Percentiles rank a stretch among this genome's conserved stretches.
phyloP scores from a whole-genome alignment of 345 rosid genomes.

The Salix brachista region DNA sequence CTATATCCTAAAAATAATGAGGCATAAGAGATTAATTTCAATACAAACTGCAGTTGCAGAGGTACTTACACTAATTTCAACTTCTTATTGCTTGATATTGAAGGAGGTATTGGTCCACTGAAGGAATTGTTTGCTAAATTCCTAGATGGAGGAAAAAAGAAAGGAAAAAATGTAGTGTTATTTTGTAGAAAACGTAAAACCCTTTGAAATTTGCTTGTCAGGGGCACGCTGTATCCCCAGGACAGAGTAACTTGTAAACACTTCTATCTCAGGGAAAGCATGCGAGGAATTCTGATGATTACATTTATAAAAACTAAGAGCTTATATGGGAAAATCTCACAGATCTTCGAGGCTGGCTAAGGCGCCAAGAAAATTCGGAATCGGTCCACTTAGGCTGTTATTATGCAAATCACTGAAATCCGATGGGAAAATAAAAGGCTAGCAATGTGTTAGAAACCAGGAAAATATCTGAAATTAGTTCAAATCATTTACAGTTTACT shows the following conservation, averaged over 20 bases:
- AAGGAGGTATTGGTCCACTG: constrained; percentile 19
- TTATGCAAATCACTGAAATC: constrained; percentile 18
- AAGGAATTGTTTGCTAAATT: constrained; percentile 16
- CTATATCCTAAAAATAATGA: not conserved
- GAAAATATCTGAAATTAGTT: not conserved
- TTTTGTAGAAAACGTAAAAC: not conserved
- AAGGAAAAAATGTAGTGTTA: not conserved
- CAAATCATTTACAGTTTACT: not conserved
- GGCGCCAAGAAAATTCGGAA: constrained; percentile 25
- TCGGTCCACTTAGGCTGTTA: constrained; percentile 20
- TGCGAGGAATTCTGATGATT: not conserved
- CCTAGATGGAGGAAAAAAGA: not conserved
- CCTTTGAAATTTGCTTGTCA: not conserved
- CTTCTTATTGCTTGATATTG: constrained; percentile 12
- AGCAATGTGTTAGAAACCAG: not conserved
- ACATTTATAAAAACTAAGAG: not conserved
- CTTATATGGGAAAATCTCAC: constrained; percentile 5
- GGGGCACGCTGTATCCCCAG: not conserved
- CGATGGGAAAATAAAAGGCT: not conserved
- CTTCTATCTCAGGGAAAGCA: not conserved
- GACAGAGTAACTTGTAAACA: not conserved
- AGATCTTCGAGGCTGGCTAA: constrained; percentile 5
- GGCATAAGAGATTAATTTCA: not conserved
- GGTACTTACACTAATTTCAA: constrained; percentile 29
- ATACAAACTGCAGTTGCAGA: not conserved